Base-by-base conservation (phyloP, 192 early-diverging fungal genomes). In the Mortierella alpina region DNA sequence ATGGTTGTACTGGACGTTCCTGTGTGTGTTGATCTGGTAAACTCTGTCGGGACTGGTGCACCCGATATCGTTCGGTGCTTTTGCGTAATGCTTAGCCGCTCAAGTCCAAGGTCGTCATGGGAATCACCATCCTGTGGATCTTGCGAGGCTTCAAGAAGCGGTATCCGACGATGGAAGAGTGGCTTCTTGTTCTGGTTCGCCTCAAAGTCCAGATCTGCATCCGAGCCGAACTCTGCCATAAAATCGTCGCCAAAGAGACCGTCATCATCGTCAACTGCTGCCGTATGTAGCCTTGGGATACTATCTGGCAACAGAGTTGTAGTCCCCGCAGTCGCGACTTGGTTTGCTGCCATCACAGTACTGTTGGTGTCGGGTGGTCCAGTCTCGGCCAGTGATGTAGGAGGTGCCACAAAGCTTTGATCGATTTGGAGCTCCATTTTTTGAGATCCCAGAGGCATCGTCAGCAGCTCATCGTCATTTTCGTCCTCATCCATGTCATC, bases 241-340 rank as follows among this genome's bases (percentile, higher is more conserved):
- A 79, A 79, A 20, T 79, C 76, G 15, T 79, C 76, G 5, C 69
- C 69, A 60, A 69, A 69, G n/a, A 70, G 44, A 22, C 57, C 59
- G 5, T 72, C 52, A 20, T 72, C 64, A 3, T 68, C 64, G 17
- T 22, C 41, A 15, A 22, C 22, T 14, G 54, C 53, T 6, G 61
- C 23, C 56, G 20, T 31, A 1, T 31, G 31, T 31, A 31, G 31
- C 31, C 31, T 31, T 3, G 31, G 31, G 31, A 31, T 31, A 31
- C 31, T 31, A 3, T 31, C 31, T 31, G 31, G 31, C 31, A 31
- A 31, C 3, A 31, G 31, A 3, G 31, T 31, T 31, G 31, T 31
- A 31, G 31, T 3, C 31, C 31, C 31, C 31, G 31, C 31, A 31
- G 31, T 31, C 31, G 31, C 31, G 31, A 31, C 31, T 31, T 31